These are phyloP conservation scores for Arthrobotrys pseudoclavata DNA, from an alignment of 2,329 filamentous ascomycete genomes.

Conservation along the genomic window DNA sequence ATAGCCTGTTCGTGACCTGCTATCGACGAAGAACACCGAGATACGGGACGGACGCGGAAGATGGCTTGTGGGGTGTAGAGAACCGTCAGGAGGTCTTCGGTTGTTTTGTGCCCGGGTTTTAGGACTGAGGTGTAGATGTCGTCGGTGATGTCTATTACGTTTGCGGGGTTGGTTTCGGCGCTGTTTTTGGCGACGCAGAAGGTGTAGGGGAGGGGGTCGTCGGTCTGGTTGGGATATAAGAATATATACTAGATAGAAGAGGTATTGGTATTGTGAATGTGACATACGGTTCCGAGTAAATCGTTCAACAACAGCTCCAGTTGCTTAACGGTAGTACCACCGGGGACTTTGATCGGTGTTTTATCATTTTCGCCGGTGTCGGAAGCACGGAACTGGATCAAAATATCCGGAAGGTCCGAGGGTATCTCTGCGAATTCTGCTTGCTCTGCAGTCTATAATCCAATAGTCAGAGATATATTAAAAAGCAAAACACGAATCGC, in stretches of 20 bases:
- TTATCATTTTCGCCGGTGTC: constrained; percentile 63
- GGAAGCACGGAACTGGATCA: constrained; percentile 63
- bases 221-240: constrained; percentile 57
- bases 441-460: constrained; percentile 60
- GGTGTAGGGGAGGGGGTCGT: constrained; percentile 63
- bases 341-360: constrained; percentile 63
- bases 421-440: constrained; percentile 62
- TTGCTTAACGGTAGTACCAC: constrained; percentile 62
- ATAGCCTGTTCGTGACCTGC: constrained; percentile 55
- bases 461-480: not conserved
- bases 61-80: constrained; percentile 86
- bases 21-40: constrained; percentile 79
- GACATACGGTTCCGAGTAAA: constrained; percentile 62
- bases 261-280: not conserved
- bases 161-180: constrained; percentile 60
- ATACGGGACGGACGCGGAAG: constrained; percentile 92
- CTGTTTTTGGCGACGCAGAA: constrained; percentile 63
- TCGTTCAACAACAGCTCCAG: constrained; percentile 63
- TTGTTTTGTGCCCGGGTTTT: constrained; percentile 69
- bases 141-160: constrained; percentile 63
- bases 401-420: constrained; percentile 62
- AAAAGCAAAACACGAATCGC: not conserved
- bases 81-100: constrained; percentile 75
- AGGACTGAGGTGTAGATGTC: constrained; percentile 64
- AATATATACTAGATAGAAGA: not conserved